Conservation (phyloP, 805 yeast species). For the Cyberlindnera nakhonratchasimensis region DNA sequence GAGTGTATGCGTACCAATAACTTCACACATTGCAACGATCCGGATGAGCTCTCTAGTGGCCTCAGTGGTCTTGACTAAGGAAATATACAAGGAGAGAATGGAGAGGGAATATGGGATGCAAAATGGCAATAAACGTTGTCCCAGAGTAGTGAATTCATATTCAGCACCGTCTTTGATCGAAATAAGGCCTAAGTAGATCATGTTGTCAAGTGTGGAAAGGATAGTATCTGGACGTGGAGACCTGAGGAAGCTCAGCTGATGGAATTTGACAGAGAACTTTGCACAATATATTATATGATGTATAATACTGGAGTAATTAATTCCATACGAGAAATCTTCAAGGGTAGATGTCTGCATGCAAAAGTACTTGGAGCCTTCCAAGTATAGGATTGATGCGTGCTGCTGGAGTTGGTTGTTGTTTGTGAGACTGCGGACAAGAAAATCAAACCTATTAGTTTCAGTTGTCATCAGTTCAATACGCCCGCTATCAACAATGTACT, state of each 20-base stretch:
- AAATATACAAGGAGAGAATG: constrained; percentile 3
- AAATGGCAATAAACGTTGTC: neutral
- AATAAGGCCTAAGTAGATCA: constrained; percentile 12
- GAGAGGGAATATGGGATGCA: constrained; percentile 4
- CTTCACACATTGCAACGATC: constrained; percentile 1
- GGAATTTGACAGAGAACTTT: neutral
- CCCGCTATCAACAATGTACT: constrained; percentile 16
- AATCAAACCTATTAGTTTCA: constrained; percentile 10
- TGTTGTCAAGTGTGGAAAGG: neutral
- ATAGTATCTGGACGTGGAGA: constrained; percentile 7
- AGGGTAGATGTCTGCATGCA: constrained; percentile 3
- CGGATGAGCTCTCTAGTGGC: constrained; percentile 3
- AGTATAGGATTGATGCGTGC: constrained; percentile 3
- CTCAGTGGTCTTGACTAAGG: constrained; percentile 2
- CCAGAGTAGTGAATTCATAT: constrained; percentile 6
- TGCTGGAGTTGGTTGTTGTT: constrained; percentile 4
- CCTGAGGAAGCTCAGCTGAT: constrained; percentile 5
- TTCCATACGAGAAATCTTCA: constrained; percentile 2
- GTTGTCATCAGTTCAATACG: neutral
- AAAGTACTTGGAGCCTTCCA: constrained; percentile 13
- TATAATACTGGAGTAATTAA: constrained; percentile 1
- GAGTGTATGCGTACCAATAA: constrained; percentile 6
- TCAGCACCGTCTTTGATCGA: neutral
- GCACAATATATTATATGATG: constrained; percentile 1
- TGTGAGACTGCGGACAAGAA: neutral